Base-by-base conservation (phyloP, 1,139 yeast species). In the Saccharomycopsis hybrid region DNA sequence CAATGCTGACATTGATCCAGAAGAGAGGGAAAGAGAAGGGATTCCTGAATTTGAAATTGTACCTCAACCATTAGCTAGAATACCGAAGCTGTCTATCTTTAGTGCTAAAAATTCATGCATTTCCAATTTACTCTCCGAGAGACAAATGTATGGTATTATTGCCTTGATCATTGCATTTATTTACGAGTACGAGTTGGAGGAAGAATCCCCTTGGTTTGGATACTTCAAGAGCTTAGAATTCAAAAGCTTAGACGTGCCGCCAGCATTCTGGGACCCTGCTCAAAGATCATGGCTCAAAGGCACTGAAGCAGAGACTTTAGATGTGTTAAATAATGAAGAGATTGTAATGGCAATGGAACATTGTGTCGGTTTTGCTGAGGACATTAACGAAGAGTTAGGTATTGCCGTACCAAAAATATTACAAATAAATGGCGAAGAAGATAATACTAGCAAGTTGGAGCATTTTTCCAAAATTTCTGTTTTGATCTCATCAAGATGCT, bases 191-290 rank as follows among this genome's bases (percentile, higher is more conserved):
- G 63, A 72, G 4, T 66, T 73, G 51, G 79, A 78, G 2, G 66
- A 70, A 13, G 60, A 65, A 2, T 84, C 95, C 11, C 96, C 96
- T 2, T 90, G 97, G 97, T 71, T 56, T 56, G 71, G 70, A 2
- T 90, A 84, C 62, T 68, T 89, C 47, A 50, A 54, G 3, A 45
- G 46, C 25, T 43, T 49, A 8, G 47, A 46, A 31, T 33, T 48
- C 24, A 5, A 7, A 11, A 13, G 43, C 9, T 53, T 66, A 18
- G 62, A 66, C 9, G 53, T 77, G 3, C 89, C 90, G 0, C 75
- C 92, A 1, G 72, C 85, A 52, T 71, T 83, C 45, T 87, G 96
- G 96, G 57, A 66, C 1, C 72, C 72, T 2, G 61, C 66, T 1
- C 80, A 77, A 42, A 74, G 78, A 57, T 58, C 58, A 1, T 60